These are phyloP conservation scores for Dendrobium officinale DNA, from an alignment of 106 monocot genomes.

Conservation along the genomic window DNA sequence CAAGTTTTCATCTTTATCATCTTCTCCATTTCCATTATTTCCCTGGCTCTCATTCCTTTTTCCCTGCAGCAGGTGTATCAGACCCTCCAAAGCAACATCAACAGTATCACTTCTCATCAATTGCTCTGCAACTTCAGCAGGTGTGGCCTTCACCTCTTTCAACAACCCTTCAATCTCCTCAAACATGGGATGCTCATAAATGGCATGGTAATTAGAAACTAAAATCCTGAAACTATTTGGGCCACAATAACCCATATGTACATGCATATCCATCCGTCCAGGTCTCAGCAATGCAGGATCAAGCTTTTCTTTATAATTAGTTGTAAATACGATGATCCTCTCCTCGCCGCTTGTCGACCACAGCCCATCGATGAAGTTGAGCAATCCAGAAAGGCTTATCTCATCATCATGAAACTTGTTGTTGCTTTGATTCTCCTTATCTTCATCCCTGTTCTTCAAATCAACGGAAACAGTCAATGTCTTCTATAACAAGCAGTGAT, in stretches of 20 bases:
- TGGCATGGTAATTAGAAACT: slow-evolving; percentile 4
- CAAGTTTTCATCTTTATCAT: neutral
- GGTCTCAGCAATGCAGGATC: slow-evolving; percentile 15
- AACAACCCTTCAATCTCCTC: slow-evolving; percentile 6
- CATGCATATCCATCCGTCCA: slow-evolving; percentile 23
- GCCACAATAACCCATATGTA: slow-evolving; percentile 14
- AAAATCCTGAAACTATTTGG: neutral
- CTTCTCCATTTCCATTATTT: neutral
- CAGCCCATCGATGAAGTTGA: slow-evolving; percentile 16
- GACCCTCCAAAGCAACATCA: slow-evolving; percentile 5
- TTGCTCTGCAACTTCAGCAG: slow-evolving; percentile 4
- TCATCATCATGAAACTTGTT: neutral
- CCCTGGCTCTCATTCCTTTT: neutral
- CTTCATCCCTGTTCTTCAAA: neutral
- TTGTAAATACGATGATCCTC: slow-evolving; percentile 17
- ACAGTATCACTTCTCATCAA: slow-evolving; percentile 7
- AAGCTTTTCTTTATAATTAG: slow-evolving; percentile 17
- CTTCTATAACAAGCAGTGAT: slow-evolving; percentile 18
- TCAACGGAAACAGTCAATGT: slow-evolving; percentile 25
- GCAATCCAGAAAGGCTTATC: slow-evolving; percentile 15
- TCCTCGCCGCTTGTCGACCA: slow-evolving; percentile 19
- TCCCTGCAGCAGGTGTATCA: neutral
- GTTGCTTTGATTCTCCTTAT: neutral
- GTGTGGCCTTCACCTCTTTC: slow-evolving; percentile 9
- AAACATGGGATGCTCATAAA: slow-evolving; percentile 12